phyloP scores from a whole-genome alignment of 2,329 filamentous ascomycete species.

The Metarhizium brunneum region DNA sequence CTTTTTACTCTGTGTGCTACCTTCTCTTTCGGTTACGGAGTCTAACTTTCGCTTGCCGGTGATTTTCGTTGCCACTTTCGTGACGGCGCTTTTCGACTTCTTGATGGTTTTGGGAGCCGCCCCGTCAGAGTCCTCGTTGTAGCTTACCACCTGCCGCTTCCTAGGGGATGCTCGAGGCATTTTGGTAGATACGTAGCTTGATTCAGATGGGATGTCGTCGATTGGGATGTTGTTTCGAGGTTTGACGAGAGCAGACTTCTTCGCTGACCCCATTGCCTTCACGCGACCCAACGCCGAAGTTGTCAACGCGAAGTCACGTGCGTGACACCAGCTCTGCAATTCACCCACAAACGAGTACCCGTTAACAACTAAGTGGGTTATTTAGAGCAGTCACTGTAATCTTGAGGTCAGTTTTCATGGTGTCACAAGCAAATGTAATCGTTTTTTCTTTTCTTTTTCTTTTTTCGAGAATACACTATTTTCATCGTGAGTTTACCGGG shows the following conservation, averaged over 20 bases:
- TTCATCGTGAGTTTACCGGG: too few relatives aligned
- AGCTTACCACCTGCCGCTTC: conserved; percentile 21
- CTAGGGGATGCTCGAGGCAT: conserved; percentile 28
- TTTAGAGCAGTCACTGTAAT: too few relatives aligned
- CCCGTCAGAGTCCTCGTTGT: conserved; percentile 19
- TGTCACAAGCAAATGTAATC: too few relatives aligned
- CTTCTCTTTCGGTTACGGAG: conserved; percentile 14
- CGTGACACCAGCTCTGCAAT: background rate
- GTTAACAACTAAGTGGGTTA: too few relatives aligned
- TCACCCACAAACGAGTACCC: background rate
- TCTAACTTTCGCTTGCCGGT: conserved; percentile 14
- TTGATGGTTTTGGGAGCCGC: conserved; percentile 10
- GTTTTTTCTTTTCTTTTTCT: too few relatives aligned
- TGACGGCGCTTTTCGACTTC: background rate
- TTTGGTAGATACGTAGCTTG: background rate
- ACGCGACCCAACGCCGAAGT: background rate
- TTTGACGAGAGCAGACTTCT: background rate
- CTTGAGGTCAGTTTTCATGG: too few relatives aligned
- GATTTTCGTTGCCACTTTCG: conserved; percentile 1
- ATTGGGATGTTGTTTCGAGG: background rate
- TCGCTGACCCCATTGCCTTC: background rate
- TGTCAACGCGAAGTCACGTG: conserved; percentile 12
- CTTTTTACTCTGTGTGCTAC: conserved; percentile 13
- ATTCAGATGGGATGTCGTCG: background rate
- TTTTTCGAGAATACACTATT: too few relatives aligned